Base-by-base conservation (phyloP, 345 rosid genomes). In the Gossypium bickii region DNA sequence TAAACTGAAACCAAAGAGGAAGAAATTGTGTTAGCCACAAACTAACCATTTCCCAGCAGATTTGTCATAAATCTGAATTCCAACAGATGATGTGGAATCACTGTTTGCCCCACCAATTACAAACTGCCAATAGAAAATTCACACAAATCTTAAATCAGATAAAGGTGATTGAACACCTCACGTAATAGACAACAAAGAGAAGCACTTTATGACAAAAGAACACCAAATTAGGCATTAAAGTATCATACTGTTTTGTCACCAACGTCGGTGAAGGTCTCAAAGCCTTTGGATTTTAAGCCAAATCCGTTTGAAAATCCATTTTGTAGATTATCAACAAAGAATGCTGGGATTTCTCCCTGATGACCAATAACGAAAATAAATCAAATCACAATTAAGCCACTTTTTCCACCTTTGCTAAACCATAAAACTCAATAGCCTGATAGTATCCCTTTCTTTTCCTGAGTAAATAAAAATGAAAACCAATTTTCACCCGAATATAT, bases 311-410 rank as follows among this genome's bases (percentile, higher is more conserved):
- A 34, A 34, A 34, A 34, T 34, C 81, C 91, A 79, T 66, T 85
- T 70, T 27, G 83, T 64, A 83, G 68, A 80, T 79, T 78, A 69
- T 84, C 86, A 58, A 72, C 72, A 80, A 79, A 61, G 83, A 88
- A 83, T 78, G 88, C 92, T 71, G 95, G 89, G 10, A 93, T 95
- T 86, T 88, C 89, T 77, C 97, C 98, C 97, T 94, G 76, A 66
- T 74, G 53, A 80, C 13, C 72, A 82, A 25, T 79, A 62, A 45
- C 27, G 44, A 77, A 38, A 69, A 62, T 38, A 47, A 69, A 70
- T 48, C 75, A 77, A 55, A 25, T 74, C 60, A 47, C 58, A 62
- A 65, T 8, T 75, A 29, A 25, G n/a, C 53, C 71, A 67, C 49
- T 34, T 34, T 34, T 34, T 34, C 41, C 7, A 24, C 53, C 25